Percentiles rank a stretch among this genome's conserved stretches.
These are phyloP conservation scores for Cucumis cinereus DNA, from an alignment of 306 rosid species.

Conservation along the genomic window DNA sequence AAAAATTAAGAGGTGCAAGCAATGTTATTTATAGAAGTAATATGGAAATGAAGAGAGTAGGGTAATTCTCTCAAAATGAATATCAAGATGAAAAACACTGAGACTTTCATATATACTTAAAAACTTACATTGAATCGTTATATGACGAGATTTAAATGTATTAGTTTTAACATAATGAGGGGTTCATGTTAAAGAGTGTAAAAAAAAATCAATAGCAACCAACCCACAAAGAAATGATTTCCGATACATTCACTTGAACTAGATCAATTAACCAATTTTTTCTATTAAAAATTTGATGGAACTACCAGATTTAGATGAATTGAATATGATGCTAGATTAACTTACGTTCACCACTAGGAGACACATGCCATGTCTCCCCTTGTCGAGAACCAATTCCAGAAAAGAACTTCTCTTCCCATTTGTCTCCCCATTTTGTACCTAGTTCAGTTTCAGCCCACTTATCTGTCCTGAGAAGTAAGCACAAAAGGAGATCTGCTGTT, in stretches of 20 bases:
- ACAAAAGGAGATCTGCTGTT: background rate
- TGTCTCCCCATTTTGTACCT: slow-evolving; percentile 99
- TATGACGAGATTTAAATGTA: background rate
- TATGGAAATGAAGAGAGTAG: background rate
- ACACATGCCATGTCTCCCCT: slow-evolving; percentile 97
- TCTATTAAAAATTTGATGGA: background rate
- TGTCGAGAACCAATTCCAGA: slow-evolving; percentile 88
- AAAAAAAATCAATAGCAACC: background rate
- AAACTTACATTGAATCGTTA: background rate
- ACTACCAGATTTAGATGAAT: background rate
- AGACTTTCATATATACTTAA: background rate
- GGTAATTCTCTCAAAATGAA: background rate
- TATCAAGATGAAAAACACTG: background rate
- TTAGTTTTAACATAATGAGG: background rate
- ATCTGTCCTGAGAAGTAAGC: slow-evolving; percentile 62
- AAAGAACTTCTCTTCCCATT: slow-evolving; percentile 97
- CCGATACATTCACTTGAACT: background rate
- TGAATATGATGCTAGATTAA: background rate
- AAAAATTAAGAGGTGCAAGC: background rate
- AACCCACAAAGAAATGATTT: background rate
- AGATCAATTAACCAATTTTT: background rate
- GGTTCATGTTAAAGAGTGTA: background rate
- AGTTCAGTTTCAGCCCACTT: slow-evolving; percentile 97
- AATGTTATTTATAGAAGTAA: background rate
- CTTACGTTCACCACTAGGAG: slow-evolving; percentile 85